A percentile compares a stretch with the other conserved stretches of the same genome.
Conservation (phyloP, 2,329 filamentous ascomycete genomes). For the Exophiala calicioides region DNA sequence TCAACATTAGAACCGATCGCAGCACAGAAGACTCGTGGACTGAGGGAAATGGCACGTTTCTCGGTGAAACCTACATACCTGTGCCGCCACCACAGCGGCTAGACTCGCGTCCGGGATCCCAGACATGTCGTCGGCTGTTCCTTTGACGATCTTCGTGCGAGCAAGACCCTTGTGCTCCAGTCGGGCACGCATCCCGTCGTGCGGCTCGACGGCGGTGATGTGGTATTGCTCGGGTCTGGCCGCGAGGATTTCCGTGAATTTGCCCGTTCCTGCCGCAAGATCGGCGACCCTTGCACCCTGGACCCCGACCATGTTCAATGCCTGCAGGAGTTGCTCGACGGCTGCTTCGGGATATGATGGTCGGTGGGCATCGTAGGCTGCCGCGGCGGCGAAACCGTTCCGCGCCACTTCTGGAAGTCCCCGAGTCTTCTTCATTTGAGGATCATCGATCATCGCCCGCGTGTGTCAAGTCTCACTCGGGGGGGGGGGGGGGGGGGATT, state of each 20-base stretch:
- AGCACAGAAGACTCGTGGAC: too few species aligned
- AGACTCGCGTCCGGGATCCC: slow-evolving; percentile 56
- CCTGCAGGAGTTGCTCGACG: slow-evolving; percentile 59
- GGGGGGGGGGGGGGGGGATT: not conserved
- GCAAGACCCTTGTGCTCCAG: slow-evolving; percentile 60
- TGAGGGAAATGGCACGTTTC: too few species aligned
- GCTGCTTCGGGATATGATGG: slow-evolving; percentile 65
- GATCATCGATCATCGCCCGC: not conserved
- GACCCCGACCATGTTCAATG: slow-evolving; percentile 54
- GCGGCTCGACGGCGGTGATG: slow-evolving; percentile 65
- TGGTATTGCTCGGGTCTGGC: slow-evolving; percentile 60
- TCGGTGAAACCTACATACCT: slow-evolving; percentile 52
- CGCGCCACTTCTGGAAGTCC: slow-evolving; percentile 33
- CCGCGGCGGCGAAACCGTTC: slow-evolving; percentile 64
- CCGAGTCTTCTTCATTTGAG: slow-evolving; percentile 8
- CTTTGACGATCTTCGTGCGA: slow-evolving; percentile 58
- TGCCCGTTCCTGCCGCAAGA: slow-evolving; percentile 68
- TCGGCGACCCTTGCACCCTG: slow-evolving; percentile 51
- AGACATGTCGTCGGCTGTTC: slow-evolving; percentile 58
- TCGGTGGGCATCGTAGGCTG: slow-evolving; percentile 66
- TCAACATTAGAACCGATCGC: slow-evolving; percentile 4
- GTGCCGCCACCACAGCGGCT: slow-evolving; percentile 67
- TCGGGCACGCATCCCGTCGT: slow-evolving; percentile 64
- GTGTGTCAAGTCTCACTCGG: too few species aligned
- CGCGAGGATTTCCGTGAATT: slow-evolving; percentile 66